Evolutionary conservation across 306 rosid genomes (phyloP).

Genomic region (Cicer arietinum): DNA sequence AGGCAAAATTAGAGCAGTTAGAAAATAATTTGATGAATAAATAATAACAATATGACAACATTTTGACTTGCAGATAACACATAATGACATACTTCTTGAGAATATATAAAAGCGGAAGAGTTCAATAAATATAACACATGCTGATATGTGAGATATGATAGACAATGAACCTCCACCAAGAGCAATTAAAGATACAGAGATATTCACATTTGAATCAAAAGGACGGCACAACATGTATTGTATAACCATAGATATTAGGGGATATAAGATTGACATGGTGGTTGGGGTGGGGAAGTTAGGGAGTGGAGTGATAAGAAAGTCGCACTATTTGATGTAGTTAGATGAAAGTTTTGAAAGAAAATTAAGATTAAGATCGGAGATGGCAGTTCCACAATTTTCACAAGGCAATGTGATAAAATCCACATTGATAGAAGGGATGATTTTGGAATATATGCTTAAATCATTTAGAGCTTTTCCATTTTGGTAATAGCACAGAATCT

Average conservation of each 20-base stretch:
- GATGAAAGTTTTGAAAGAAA: slow-evolving; percentile 6
- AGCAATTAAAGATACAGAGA: slow-evolving; percentile 21
- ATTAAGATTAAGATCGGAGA: neutral
- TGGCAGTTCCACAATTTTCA: neutral
- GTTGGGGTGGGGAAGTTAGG: no score
- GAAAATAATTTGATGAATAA: neutral
- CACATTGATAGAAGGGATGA: neutral
- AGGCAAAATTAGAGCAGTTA: neutral
- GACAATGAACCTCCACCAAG: slow-evolving; percentile 10
- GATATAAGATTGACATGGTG: no score
- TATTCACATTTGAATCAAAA: neutral
- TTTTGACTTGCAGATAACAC: neutral
- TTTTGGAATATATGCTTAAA: neutral
- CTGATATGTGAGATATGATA: no score
- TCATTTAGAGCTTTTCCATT: neutral
- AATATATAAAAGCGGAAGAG: neutral
- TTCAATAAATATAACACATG: slow-evolving; percentile 5
- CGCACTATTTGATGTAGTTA: neutral
- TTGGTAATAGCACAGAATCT: neutral
- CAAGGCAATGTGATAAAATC: neutral
- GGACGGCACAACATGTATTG: neutral
- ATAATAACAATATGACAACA: neutral
- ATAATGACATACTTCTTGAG: neutral
- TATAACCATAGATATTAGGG: neutral
- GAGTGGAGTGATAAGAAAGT: no score